Base-by-base conservation (phyloP, 2,329 filamentous ascomycete genomes). In the Chaetomium sp. region DNA sequence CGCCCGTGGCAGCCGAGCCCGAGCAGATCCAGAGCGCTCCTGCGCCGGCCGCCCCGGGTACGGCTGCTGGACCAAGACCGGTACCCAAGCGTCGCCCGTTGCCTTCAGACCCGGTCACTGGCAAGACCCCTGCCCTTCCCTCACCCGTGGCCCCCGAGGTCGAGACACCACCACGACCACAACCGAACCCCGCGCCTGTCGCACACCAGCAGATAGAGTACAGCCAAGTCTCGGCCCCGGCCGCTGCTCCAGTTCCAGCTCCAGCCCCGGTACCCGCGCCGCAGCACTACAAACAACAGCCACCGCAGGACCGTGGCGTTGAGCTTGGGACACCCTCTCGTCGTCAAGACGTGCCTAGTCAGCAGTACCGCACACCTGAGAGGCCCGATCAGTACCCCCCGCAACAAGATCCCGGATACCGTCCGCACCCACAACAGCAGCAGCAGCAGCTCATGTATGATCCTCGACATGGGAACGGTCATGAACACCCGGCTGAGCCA, bases 81-180 rank as follows among this genome's bases (percentile, higher is more conserved):
- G 79, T 83, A 46, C 82, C 95, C 46, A 96, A 92, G 75, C 81
- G 92, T 62, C 81, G 92, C 37, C 92, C 92, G 19, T 74, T 96
- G 41, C 91, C 92, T 0, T 85, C 83, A 1, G 89, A 94, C 67
- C 89, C 90, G 11, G 80, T 87, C 58, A 78, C 80, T 52, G 72
- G 80, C 61, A 77, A 81, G 61, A 68, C 75, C 45, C 72, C 79
- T 14, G 61, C 70, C 43, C 64, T 72, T 59, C 61, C 72, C 58
- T 64, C 73, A 61, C 55, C 70, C 6, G 65, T 71, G 45, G 68
- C 71, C 19, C 76, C 79, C 43, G 72, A 74, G 48, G 63, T 71
- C 9, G 76, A 76, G 55, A 75, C 76, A 6, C 75, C 78, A 6
- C 71, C 76, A 35, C 74, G 79, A 55, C 66, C 71, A 9, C 76